Evolutionary conservation across 2,329 filamentous ascomycete species (phyloP).

Genomic region (Fusarium multiceps): DNA sequence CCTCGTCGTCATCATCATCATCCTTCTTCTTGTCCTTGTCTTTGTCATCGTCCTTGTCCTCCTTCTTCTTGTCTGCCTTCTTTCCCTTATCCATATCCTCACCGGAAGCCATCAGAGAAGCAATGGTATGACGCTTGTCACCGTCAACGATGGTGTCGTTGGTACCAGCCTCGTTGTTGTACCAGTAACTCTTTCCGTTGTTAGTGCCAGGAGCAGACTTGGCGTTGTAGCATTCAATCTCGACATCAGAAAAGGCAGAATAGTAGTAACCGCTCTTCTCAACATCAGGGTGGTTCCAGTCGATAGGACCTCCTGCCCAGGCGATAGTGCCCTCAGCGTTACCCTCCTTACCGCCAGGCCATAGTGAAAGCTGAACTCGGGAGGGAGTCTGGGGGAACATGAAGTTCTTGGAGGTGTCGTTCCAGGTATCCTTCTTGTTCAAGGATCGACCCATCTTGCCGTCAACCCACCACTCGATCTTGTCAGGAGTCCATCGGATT

Average conservation of each 20-base stretch:
- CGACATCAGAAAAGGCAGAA: slow-evolving; percentile 79
- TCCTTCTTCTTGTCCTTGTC: slow-evolving; percentile 20
- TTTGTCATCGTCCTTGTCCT: slow-evolving; percentile 24
- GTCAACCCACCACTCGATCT: slow-evolving; percentile 88
- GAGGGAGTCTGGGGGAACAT: slow-evolving; percentile 91
- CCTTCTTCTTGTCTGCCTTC: slow-evolving; percentile 42
- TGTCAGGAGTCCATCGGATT: slow-evolving; percentile 90
- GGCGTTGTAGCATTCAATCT: slow-evolving; percentile 85
- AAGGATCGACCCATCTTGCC: slow-evolving; percentile 80
- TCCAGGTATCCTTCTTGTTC: slow-evolving; percentile 85
- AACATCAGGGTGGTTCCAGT: slow-evolving; percentile 85
- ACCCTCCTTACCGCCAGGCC: slow-evolving; percentile 85
- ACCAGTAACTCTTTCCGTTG: slow-evolving; percentile 79
- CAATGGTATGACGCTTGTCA: slow-evolving; percentile 78
- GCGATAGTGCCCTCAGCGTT: slow-evolving; percentile 87
- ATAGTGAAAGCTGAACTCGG: slow-evolving; percentile 92
- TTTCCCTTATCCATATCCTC: slow-evolving; percentile 71
- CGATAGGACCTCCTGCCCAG: slow-evolving; percentile 89
- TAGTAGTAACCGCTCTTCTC: slow-evolving; percentile 89
- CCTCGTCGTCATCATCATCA: slow-evolving; percentile 30
- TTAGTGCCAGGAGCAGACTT: slow-evolving; percentile 71
- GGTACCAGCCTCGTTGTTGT: slow-evolving; percentile 71
- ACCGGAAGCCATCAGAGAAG: slow-evolving; percentile 84
- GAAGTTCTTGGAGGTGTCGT: slow-evolving; percentile 82
- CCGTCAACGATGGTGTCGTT: slow-evolving; percentile 83